Evolutionary conservation across 2,329 filamentous ascomycete genomes (phyloP).

Genomic region (Trichocomaceae sp.): DNA sequence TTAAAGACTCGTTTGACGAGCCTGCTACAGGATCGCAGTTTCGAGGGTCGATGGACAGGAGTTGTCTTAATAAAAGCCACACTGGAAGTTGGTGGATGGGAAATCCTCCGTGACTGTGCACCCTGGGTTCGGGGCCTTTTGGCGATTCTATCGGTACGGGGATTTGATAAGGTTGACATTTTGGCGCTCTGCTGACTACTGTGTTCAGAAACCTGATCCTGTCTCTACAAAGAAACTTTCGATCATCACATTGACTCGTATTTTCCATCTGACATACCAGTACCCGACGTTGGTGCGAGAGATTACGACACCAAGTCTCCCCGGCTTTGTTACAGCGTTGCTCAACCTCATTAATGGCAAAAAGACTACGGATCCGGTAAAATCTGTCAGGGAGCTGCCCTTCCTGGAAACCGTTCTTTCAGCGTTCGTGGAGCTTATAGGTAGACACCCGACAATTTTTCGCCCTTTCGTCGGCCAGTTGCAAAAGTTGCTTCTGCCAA

Average conservation of each 20-base stretch:
- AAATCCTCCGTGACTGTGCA: conserved; percentile 65
- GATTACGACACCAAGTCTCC: conserved; percentile 75
- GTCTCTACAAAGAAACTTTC: conserved; percentile 67
- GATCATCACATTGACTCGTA: conserved; percentile 70
- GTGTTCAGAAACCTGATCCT: conserved; percentile 65
- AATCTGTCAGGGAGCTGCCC: conserved; percentile 29
- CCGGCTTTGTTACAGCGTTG: conserved; percentile 66
- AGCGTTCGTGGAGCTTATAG: conserved; percentile 64
- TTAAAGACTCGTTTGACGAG: conserved; percentile 71
- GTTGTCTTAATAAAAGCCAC: conserved; percentile 72
- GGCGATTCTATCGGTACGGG: conserved; percentile 60
- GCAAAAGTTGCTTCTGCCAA: conserved; percentile 51
- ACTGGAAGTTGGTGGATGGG: conserved; percentile 78
- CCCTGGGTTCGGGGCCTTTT: conserved; percentile 74
- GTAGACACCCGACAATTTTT: conserved; percentile 76
- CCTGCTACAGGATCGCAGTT: conserved; percentile 67
- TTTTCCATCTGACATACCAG: conserved; percentile 74
- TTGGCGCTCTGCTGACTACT: neutral
- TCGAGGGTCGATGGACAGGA: conserved; percentile 70
- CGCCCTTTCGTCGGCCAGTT: conserved; percentile 68
- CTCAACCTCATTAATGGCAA: conserved; percentile 57
- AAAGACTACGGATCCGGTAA: neutral
- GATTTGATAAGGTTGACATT: neutral
- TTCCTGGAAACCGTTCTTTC: conserved; percentile 64
- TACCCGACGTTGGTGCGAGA: conserved; percentile 80